Evolutionary conservation across 495 filamentous ascomycete species (phyloP), one percentile per base, ranked within the genome.

Genomic region (Saxophila tyrrhenica): DNA sequence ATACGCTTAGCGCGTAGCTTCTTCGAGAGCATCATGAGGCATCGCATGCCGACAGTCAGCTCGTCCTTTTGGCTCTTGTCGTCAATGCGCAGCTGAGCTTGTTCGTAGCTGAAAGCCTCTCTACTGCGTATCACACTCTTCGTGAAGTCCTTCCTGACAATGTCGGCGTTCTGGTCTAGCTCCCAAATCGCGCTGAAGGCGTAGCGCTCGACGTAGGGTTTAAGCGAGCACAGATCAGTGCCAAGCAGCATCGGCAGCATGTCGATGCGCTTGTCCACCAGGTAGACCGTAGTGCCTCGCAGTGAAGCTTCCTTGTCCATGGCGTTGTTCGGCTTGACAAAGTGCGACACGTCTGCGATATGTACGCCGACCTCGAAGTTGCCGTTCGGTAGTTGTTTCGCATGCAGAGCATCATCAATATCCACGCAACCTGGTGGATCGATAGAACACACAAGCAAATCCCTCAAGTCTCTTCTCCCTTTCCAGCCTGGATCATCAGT

Each of bases 91-190:
- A 90, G 69, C 66, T 98, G 92, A 19, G 92, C 92, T 69, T 91
- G 82, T 63, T 97, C 91, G 71, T 98, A 98, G 71, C 86, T 92
- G 70, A 97, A 98, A 15, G 94, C 92, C 69, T 97, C 91, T 22
- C 90, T 81, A n/a, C 92, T 97, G 57, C 86, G 86, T 69, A 98
- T 98, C 39, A 96, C 91, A 15, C 94, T 97, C 71, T 98, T 97
- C 23, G 89, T 92, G 67, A 97, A 98, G 24, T 83, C 68, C 13
- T 81, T 73, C 48, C 77, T 84, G 35, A 96, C 79, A 54, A 95
- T 84, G 50, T 96, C 84, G 16, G 88, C 92, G 50, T 89, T 75
- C 15, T 83, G 75, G 1, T 86, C 86, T 51, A 98, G 73, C 66
- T 98, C 94, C 94, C 92, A 98, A 8, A 95, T 70, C 2, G 87